Evolutionary conservation across 768 basidiomycete genomes (phyloP).

Genomic region (Lactifluus hygrophoroides): DNA sequence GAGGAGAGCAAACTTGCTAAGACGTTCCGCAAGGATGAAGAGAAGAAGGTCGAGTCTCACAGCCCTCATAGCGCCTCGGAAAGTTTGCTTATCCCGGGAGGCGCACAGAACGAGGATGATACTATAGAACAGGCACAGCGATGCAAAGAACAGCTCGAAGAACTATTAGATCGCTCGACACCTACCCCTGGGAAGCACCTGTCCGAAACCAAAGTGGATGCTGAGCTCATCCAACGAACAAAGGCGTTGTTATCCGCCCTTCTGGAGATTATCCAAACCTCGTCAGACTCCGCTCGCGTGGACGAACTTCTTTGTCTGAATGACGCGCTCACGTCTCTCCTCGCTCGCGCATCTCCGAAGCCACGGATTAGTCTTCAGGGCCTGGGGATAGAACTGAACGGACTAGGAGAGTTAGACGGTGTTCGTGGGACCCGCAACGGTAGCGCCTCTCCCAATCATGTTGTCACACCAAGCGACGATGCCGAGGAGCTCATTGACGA

Average conservation of each 20-base stretch:
- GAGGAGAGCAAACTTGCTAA: constrained; percentile 78
- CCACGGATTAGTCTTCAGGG: constrained; percentile 11
- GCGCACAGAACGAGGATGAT: constrained; percentile 34
- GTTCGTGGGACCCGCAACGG: background rate
- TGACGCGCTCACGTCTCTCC: constrained; percentile 53
- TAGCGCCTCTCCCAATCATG: background rate
- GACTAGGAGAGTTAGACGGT: background rate
- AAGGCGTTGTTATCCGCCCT: constrained; percentile 46
- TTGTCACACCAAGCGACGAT: constrained; percentile 1
- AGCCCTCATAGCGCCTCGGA: constrained; percentile 19
- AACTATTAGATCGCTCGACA: constrained; percentile 20
- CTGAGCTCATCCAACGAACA: constrained; percentile 42
- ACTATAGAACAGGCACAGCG: constrained; percentile 38
- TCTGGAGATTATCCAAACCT: constrained; percentile 42
- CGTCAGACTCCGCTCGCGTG: constrained; percentile 50
- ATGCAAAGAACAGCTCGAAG: constrained; percentile 27
- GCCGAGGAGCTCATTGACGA: constrained; percentile 23
- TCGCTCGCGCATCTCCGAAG: constrained; percentile 33
- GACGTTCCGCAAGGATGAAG: constrained; percentile 51
- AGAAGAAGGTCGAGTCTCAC: constrained; percentile 40
- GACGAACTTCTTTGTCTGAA: constrained; percentile 64
- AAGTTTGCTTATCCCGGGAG: constrained; percentile 15
- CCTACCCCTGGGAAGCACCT: constrained; percentile 19
- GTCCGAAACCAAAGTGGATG: constrained; percentile 20
- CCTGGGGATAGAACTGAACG: constrained; percentile 16